A percentile compares a stretch with the other conserved stretches of the same genome.
phyloP scores from a whole-genome alignment of 1,139 yeast species.

The Eremothecium sinecaudum region DNA sequence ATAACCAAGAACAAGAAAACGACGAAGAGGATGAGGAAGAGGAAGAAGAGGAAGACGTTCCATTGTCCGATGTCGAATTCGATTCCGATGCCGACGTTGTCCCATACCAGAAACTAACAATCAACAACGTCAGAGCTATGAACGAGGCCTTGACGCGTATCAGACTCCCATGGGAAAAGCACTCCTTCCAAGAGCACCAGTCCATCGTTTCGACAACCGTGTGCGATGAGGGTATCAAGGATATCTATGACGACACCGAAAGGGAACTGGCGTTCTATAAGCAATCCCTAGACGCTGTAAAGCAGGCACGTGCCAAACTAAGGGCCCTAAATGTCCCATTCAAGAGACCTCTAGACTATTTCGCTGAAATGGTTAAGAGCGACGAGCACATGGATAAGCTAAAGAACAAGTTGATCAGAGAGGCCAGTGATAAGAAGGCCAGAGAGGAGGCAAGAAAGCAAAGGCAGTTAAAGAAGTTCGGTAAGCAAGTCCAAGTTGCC shows the following conservation, averaged over 20 bases:
- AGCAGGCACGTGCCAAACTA: constrained; percentile 58
- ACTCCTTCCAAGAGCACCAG: constrained; percentile 78
- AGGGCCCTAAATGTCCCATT: constrained; percentile 69
- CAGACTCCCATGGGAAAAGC: constrained; percentile 60
- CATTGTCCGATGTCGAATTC: constrained; percentile 68
- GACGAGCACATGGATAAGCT: constrained; percentile 97
- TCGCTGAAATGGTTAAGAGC: constrained; percentile 97
- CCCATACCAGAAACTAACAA: constrained; percentile 80
- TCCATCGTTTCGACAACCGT: constrained; percentile 52
- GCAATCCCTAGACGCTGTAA: constrained; percentile 83
- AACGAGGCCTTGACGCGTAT: constrained; percentile 60
- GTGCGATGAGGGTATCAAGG: constrained; percentile 62
- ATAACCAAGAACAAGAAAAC: constrained; percentile 31
- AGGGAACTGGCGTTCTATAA: constrained; percentile 78
- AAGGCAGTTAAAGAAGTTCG: constrained; percentile 90
- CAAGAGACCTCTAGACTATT: constrained; percentile 87
- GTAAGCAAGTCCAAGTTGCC: constrained; percentile 93
- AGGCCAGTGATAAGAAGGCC: constrained; percentile 86
- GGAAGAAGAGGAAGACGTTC: constrained; percentile 54
- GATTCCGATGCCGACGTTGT: constrained; percentile 84
- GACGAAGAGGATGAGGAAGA: constrained; percentile 37
- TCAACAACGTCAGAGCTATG: constrained; percentile 63
- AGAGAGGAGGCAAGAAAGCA: constrained; percentile 90
- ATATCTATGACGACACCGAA: constrained; percentile 90
- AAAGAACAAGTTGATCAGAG: constrained; percentile 69